A percentile compares a stretch with the other conserved stretches of the same genome.
These are phyloP conservation scores for Mucor ambiguus DNA, from an alignment of 371 early-diverging fungal genomes.

Conservation along the genomic window DNA sequence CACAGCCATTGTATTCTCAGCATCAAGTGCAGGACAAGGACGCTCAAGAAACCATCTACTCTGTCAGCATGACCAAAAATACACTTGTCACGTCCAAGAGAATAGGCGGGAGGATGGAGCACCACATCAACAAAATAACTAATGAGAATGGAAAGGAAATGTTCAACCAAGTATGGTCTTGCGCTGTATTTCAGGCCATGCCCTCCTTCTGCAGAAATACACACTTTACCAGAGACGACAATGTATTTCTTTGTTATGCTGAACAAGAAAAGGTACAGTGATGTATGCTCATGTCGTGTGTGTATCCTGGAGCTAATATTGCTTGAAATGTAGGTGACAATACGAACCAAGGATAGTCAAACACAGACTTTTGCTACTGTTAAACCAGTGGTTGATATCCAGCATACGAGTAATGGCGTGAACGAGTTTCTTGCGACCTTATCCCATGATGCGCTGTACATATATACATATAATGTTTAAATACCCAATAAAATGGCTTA, in stretches of 20 bases:
- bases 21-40: neutral
- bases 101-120: neutral
- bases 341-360: neutral
- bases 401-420: neutral
- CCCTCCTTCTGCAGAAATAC: conserved; percentile 1
- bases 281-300: too few species aligned
- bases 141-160: neutral
- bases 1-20: neutral
- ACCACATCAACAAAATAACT: neutral
- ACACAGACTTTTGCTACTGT: neutral
- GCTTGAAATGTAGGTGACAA: neutral
- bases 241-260: conserved; percentile 10
- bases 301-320: neutral
- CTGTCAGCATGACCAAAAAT: neutral
- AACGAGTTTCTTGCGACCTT: neutral
- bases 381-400: neutral
- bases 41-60: neutral
- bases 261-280: conserved; percentile 13
- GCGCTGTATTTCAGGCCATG: neutral
- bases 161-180: neutral
- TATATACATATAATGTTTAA: neutral
- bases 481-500: neutral
- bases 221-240: conserved; percentile 10
- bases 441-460: neutral
- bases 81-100: conserved; percentile 2